phyloP scores from a whole-genome alignment of 257 asterid species.

The Buddleja alternifolia region DNA sequence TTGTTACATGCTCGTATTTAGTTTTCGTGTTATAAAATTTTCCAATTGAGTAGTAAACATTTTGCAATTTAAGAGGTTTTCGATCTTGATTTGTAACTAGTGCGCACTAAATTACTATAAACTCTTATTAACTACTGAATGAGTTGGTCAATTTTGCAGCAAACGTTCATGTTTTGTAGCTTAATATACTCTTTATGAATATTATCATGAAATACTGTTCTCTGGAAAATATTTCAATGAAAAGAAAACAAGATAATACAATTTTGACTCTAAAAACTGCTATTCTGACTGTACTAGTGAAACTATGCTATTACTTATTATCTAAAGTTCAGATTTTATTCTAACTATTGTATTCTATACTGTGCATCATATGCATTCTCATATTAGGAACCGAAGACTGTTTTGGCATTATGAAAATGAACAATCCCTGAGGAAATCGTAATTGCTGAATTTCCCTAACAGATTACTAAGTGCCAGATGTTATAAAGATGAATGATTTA shows the following conservation, averaged over 20 bases:
- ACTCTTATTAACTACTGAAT: not conserved
- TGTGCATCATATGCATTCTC: not conserved
- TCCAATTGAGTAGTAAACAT: not conserved
- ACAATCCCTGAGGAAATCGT: not conserved
- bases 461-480: not conserved
- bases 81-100: not conserved
- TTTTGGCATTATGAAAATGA: not conserved
- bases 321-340: not conserved
- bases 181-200: not conserved
- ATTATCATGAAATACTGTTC: not conserved
- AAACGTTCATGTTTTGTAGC: not conserved
- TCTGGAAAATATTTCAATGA: not conserved
- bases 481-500: not conserved
- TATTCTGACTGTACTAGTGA: too few relatives aligned
- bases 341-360: not conserved
- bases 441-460: not conserved
- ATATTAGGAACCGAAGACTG: not conserved
- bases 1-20: constrained; percentile 5
- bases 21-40: too few relatives aligned
- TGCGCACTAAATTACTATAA: not conserved
- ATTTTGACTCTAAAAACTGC: not conserved
- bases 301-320: too few relatives aligned
- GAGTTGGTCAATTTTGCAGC: not conserved
- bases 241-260: not conserved
- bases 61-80: not conserved